Conservation (phyloP, 2,329 filamentous ascomycete species). For the Ascochyta clinopodiicola region DNA sequence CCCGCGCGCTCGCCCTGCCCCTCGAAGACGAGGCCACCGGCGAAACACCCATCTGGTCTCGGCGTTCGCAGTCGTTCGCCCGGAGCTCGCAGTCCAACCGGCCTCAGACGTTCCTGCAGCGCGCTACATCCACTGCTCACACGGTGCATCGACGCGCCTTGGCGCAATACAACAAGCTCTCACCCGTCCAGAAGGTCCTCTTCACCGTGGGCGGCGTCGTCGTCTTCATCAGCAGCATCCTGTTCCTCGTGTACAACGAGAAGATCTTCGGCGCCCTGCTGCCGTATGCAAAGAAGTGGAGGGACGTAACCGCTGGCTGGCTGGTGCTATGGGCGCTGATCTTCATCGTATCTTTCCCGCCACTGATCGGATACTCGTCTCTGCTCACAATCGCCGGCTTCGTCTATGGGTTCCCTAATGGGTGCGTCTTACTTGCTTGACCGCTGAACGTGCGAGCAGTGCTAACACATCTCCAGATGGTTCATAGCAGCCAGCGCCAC, state of each 20-base stretch:
- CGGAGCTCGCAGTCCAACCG: conserved; percentile 46
- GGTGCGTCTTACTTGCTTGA: conserved; percentile 60
- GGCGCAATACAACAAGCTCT: conserved; percentile 62
- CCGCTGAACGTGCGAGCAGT: conserved; percentile 1
- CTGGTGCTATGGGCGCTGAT: conserved; percentile 77
- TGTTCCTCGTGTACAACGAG: conserved; percentile 80
- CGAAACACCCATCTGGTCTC: conserved; percentile 60
- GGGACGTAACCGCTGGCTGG: conserved; percentile 73
- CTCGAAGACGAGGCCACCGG: conserved; percentile 57
- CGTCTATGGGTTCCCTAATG: conserved; percentile 73
- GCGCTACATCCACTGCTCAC: conserved; percentile 52
- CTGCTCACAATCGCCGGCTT: conserved; percentile 74
- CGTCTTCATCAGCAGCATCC: conserved; percentile 63
- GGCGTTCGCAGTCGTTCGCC: conserved; percentile 49
- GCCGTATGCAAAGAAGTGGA: conserved; percentile 78
- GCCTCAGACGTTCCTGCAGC: conserved; percentile 42
- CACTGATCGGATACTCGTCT: conserved; percentile 85
- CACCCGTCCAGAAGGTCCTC: conserved; percentile 67
- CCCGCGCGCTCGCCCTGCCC: conserved; percentile 61
- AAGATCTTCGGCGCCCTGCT: conserved; percentile 77
- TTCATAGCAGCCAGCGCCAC: conserved; percentile 81
- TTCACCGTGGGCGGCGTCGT: conserved; percentile 60
- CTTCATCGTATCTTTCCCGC: conserved; percentile 82
- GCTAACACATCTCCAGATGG: conserved; percentile 65
- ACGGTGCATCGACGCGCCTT: conserved; percentile 55